These are phyloP conservation scores for Scutellaria minor DNA, from an alignment of 257 asterid species.

Conservation along the genomic window DNA sequence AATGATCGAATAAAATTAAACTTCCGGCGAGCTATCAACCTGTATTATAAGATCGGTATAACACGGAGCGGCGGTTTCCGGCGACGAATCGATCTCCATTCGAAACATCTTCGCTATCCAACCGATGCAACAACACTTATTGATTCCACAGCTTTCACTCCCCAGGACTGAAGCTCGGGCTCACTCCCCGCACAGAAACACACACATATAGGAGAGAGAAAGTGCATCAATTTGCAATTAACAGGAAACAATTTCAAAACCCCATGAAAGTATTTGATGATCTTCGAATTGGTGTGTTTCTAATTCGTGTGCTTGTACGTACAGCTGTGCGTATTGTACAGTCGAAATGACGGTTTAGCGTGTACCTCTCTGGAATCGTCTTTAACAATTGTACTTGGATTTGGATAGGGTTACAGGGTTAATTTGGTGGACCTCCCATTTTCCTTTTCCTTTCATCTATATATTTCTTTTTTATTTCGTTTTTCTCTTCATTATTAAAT, in stretches of 20 bases:
- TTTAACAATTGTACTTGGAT: constrained; percentile 8
- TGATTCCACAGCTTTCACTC: constrained; percentile 53
- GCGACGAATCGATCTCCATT: constrained; percentile 73
- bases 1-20: constrained; percentile 20
- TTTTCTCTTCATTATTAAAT: too few relatives aligned
- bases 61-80: constrained; percentile 40
- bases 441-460: not conserved
- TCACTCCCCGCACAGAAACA: constrained; percentile 33
- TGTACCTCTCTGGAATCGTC: constrained; percentile 33
- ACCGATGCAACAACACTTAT: constrained; percentile 53
- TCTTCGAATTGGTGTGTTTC: constrained; percentile 22
- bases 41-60: constrained; percentile 57
- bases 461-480: too few relatives aligned
- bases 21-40: constrained; percentile 45
- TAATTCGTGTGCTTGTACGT: constrained; percentile 4
- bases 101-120: constrained; percentile 56
- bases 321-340: constrained; percentile 34
- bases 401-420: constrained; percentile 36
- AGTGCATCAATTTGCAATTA: constrained; percentile 36
- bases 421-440: not conserved
- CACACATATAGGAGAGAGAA: constrained; percentile 22
- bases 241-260: constrained; percentile 40
- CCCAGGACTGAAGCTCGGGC: constrained; percentile 61
- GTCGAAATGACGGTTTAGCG: constrained; percentile 35
- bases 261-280: constrained; percentile 40